These are phyloP conservation scores for Saccharum spontaneum DNA, from an alignment of 176 grass and related monocot genomes.

Conservation along the genomic window DNA sequence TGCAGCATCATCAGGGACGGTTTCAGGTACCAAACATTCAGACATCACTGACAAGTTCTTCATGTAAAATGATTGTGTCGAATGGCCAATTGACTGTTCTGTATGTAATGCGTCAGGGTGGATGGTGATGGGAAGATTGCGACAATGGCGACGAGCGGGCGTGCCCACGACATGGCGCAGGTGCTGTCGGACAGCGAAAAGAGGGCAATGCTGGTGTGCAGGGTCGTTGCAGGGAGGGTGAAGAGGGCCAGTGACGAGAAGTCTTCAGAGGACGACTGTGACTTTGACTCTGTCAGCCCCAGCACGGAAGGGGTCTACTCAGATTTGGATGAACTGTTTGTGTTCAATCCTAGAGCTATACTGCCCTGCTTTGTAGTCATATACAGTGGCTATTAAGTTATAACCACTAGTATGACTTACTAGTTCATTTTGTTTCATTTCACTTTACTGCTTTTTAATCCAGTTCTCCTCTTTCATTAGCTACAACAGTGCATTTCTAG, in stretches of 20 bases:
- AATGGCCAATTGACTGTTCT: not conserved
- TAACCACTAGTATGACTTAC: slow-evolving; percentile 4
- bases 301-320: slow-evolving; percentile 33
- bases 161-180: slow-evolving; percentile 52
- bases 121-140: slow-evolving; percentile 58
- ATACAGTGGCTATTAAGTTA: slow-evolving; percentile 56
- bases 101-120: slow-evolving; percentile 14
- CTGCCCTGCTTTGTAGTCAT: slow-evolving; percentile 90
- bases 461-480: not conserved
- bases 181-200: slow-evolving; percentile 25
- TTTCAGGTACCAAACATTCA: slow-evolving; percentile 42
- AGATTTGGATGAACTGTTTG: slow-evolving; percentile 71
- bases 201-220: slow-evolving; percentile 83
- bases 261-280: slow-evolving; percentile 33
- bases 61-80: not conserved
- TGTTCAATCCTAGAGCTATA: slow-evolving; percentile 76
- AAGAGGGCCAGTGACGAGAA: slow-evolving; percentile 42
- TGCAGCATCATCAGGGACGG: slow-evolving; percentile 77
- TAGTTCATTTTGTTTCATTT: not conserved
- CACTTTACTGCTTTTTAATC: not conserved
- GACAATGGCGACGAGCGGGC: slow-evolving; percentile 67
- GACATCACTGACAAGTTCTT: not conserved
- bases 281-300: slow-evolving; percentile 36
- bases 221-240: slow-evolving; percentile 87
- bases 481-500: not conserved